Conservation (phyloP, 306 rosid genomes). For the Malus fusca region DNA sequence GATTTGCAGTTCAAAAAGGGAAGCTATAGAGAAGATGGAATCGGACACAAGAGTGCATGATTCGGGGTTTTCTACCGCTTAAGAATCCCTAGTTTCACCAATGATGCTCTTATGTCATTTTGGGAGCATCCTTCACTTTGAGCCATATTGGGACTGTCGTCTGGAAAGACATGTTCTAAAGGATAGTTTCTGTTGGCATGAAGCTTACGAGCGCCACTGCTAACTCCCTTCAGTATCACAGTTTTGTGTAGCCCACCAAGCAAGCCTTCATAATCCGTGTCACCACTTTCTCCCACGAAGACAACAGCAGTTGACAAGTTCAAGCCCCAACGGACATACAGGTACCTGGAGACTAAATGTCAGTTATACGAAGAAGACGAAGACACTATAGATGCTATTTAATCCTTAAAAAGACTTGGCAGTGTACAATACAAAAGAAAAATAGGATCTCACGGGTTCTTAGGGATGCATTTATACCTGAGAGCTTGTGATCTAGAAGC, state of each 20-base stretch:
- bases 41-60: neutral
- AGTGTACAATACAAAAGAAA: neutral
- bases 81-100: slow-evolving; percentile 37
- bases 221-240: slow-evolving; percentile 30
- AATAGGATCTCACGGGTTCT: neutral
- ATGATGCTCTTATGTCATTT: slow-evolving; percentile 22
- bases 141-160: slow-evolving; percentile 31
- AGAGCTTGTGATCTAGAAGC: slow-evolving; percentile 56
- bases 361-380: neutral
- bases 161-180: slow-evolving; percentile 25
- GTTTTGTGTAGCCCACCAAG: slow-evolving; percentile 45
- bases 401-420: neutral
- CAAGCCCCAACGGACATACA: slow-evolving; percentile 51
- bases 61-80: slow-evolving; percentile 3
- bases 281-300: slow-evolving; percentile 50
- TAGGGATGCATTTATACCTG: slow-evolving; percentile 20
- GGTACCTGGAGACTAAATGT: slow-evolving; percentile 27
- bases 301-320: slow-evolving; percentile 38
- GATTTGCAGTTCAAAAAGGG: neutral
- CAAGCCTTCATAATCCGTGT: slow-evolving; percentile 54
- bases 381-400: neutral
- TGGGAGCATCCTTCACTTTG: slow-evolving; percentile 25
- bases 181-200: slow-evolving; percentile 39
- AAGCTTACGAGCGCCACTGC: slow-evolving; percentile 24
- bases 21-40: neutral